Conservation (phyloP, 352 stramenopile genomes). For the Globisporangium echinulatum region DNA sequence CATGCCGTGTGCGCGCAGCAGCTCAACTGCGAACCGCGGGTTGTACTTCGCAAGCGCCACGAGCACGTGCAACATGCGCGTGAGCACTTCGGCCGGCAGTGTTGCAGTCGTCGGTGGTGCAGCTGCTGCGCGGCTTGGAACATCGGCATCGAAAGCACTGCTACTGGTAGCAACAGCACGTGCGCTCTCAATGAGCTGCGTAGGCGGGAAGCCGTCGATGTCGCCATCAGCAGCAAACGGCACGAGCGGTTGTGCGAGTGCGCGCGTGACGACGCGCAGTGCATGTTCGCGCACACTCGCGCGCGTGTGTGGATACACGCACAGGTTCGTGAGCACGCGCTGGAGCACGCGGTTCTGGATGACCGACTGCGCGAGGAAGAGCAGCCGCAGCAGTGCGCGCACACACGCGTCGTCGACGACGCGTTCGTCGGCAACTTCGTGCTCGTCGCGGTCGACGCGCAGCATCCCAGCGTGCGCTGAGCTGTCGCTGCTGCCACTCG, state of each 20-base stretch:
- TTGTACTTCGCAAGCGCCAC: constrained; percentile 90
- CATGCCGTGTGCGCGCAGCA: constrained; percentile 72
- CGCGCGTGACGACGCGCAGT: constrained; percentile 52
- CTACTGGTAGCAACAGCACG: constrained; percentile 13
- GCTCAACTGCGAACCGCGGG: constrained; percentile 83
- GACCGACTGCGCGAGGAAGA: constrained; percentile 79
- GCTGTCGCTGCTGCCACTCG: constrained; percentile 11
- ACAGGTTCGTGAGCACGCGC: constrained; percentile 72
- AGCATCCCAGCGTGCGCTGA: constrained; percentile 47
- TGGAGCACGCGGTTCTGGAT: constrained; percentile 81
- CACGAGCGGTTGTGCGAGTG: constrained; percentile 36
- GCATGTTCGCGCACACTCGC: constrained; percentile 51
- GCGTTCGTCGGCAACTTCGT: constrained; percentile 48
- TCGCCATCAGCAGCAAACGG: constrained; percentile 26
- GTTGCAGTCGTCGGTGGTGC: not conserved
- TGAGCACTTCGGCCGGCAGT: constrained; percentile 81
- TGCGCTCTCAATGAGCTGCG: constrained; percentile 41
- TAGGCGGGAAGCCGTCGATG: constrained; percentile 55
- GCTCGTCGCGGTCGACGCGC: constrained; percentile 66
- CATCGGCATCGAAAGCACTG: not conserved
- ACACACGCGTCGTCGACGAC: constrained; percentile 68
- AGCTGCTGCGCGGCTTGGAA: not conserved
- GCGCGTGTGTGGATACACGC: constrained; percentile 69
- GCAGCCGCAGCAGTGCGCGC: constrained; percentile 52
- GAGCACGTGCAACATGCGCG: constrained; percentile 84